Percentiles rank a stretch among this genome's conserved stretches.
These are phyloP conservation scores for Verticillium klebahnii DNA, from an alignment of 2,329 filamentous ascomycete species.

Conservation along the genomic window DNA sequence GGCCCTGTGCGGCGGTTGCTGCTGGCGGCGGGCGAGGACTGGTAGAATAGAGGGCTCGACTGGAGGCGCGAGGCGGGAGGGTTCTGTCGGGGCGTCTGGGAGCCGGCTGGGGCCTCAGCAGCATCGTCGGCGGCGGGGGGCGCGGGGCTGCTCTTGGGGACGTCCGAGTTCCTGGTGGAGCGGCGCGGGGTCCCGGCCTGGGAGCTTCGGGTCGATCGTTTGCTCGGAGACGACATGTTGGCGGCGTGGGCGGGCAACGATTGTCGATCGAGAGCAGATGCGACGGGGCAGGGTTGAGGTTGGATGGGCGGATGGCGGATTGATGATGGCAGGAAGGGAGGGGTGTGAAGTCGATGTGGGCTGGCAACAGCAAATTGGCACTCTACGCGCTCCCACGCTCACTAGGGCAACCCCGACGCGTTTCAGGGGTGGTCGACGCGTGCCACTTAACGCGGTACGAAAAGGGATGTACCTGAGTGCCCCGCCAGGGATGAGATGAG, in stretches of 20 bases:
- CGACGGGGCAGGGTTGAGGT: not conserved
- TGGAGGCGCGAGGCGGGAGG: slow-evolving; percentile 47
- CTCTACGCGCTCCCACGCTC: slow-evolving; percentile 3
- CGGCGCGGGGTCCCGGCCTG: slow-evolving; percentile 41
- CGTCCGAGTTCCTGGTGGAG: slow-evolving; percentile 19
- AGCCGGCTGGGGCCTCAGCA: slow-evolving; percentile 19
- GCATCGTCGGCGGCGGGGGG: slow-evolving; percentile 8
- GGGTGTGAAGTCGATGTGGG: slow-evolving; percentile 6
- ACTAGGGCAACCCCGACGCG: slow-evolving; percentile 2
- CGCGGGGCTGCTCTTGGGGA: slow-evolving; percentile 42
- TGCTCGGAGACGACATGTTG: slow-evolving; percentile 40
- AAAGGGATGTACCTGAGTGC: not conserved
- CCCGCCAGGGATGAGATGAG: not conserved
- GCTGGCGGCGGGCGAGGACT: slow-evolving; percentile 37
- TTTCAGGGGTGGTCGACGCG: slow-evolving; percentile 5
- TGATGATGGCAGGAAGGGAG: not conserved
- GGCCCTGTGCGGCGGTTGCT: slow-evolving; percentile 22
- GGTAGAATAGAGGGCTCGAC: slow-evolving; percentile 80
- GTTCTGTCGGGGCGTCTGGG: slow-evolving; percentile 37
- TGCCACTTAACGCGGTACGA: slow-evolving; percentile 9
- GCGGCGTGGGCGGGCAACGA: not conserved
- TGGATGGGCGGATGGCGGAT: not conserved
- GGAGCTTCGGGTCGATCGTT: slow-evolving; percentile 45
- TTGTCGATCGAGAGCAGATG: not conserved
- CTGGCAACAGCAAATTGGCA: slow-evolving; percentile 9